These are phyloP conservation scores for Linum trigynum DNA, from an alignment of 345 rosid species.

Conservation along the genomic window DNA sequence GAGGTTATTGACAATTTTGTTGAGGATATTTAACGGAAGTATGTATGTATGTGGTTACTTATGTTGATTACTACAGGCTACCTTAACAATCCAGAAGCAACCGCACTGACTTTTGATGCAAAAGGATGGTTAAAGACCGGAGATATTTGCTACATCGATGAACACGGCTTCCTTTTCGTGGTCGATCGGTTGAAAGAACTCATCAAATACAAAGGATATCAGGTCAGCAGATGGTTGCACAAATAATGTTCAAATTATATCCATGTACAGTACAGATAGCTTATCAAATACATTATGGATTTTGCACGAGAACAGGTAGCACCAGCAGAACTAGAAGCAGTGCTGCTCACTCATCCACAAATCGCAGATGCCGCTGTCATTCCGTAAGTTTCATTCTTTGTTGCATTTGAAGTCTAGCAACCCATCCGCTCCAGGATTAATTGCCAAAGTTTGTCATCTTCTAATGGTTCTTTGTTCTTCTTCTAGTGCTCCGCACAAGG, in stretches of 20 bases:
- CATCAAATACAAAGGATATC: slow-evolving; percentile 88
- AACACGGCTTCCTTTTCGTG: slow-evolving; percentile 67
- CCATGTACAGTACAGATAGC: no score
- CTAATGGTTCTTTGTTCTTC: no score
- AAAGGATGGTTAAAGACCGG: slow-evolving; percentile 96
- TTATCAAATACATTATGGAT: no score
- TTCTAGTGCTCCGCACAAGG: slow-evolving; percentile 64
- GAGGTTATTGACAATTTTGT: no score
- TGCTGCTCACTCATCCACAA: slow-evolving; percentile 61
- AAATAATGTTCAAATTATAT: no score
- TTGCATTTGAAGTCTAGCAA: no score
- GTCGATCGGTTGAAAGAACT: slow-evolving; percentile 91
- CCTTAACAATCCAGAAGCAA: slow-evolving; percentile 64
- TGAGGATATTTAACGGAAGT: no score
- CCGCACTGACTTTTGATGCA: slow-evolving; percentile 55
- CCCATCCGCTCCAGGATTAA: not conserved
- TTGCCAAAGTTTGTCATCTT: not conserved
- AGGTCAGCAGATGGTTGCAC: slow-evolving; percentile 30
- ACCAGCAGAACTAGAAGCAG: slow-evolving; percentile 85
- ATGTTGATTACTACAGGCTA: slow-evolving; percentile 42
- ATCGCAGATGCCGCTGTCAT: slow-evolving; percentile 71
- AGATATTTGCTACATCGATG: slow-evolving; percentile 77
- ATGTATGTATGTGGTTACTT: no score
- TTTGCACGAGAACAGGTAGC: slow-evolving; percentile 41
- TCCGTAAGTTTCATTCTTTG: slow-evolving; percentile 42